phyloP scores from a whole-genome alignment of 352 stramenopile species.

The Halophytophthora polymorphica region DNA sequence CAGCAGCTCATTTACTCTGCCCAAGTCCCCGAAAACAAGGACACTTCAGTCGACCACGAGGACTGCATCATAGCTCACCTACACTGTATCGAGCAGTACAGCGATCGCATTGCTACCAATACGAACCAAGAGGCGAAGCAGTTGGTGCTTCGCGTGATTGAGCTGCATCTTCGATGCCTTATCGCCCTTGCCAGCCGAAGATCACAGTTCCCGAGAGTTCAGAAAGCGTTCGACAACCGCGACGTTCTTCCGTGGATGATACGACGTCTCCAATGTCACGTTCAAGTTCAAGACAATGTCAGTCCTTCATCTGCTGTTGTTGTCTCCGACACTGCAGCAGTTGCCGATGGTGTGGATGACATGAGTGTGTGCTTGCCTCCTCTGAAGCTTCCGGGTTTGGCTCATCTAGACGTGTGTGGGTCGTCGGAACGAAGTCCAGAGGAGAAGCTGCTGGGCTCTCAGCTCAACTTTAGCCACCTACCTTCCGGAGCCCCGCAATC shows the following conservation, averaged over 20 bases:
- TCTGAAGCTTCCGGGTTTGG: slow-evolving; percentile 13
- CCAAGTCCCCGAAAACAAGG: slow-evolving; percentile 12
- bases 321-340: not conserved
- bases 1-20: slow-evolving; percentile 29
- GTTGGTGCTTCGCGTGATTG: slow-evolving; percentile 18
- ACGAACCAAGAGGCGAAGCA: slow-evolving; percentile 12
- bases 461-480: slow-evolving; percentile 6
- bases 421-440: no score
- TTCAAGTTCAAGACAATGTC: not conserved
- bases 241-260: slow-evolving; percentile 21
- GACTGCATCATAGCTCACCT: slow-evolving; percentile 31
- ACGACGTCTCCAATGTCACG: slow-evolving; percentile 9
- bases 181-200: slow-evolving; percentile 35
- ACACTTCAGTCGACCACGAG: slow-evolving; percentile 17
- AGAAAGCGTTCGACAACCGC: slow-evolving; percentile 22
- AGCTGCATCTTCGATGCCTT: slow-evolving; percentile 35
- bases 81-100: slow-evolving; percentile 22
- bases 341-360: not conserved
- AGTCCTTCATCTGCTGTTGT: not conserved
- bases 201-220: slow-evolving; percentile 20
- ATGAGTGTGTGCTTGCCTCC: slow-evolving; percentile 8
- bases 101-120: slow-evolving; percentile 18
- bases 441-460: not conserved
- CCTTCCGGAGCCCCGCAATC: slow-evolving; percentile 1
- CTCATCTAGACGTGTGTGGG: not conserved